Evolutionary conservation across 257 asterid genomes (phyloP).

Genomic region (Verbena officinalis): DNA sequence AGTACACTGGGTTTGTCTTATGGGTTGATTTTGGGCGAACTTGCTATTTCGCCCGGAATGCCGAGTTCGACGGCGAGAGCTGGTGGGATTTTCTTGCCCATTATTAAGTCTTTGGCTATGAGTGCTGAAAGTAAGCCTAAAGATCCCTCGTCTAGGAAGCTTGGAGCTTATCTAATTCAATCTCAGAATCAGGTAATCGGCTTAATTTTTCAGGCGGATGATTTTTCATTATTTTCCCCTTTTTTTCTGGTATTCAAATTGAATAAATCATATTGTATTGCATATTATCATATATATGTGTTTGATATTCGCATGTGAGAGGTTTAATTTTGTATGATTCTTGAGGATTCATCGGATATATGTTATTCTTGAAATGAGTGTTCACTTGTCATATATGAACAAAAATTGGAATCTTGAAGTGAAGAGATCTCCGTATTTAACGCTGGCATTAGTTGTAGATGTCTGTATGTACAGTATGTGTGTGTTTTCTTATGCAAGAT

Average conservation of each 20-base stretch:
- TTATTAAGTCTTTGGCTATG: conserved; percentile 64
- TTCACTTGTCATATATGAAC: no score
- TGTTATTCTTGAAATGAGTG: no score
- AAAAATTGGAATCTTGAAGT: neutral
- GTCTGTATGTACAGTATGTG: no score
- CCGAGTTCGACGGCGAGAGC: conserved; percentile 81
- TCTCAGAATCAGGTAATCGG: conserved; percentile 79
- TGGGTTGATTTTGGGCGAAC: conserved; percentile 70
- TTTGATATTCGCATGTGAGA: neutral
- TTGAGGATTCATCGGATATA: no score
- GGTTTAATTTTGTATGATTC: neutral
- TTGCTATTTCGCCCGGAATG: conserved; percentile 71
- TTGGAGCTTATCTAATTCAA: conserved; percentile 76
- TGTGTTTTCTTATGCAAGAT: no score
- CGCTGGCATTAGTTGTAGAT: neutral
- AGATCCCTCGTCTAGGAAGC: conserved; percentile 54
- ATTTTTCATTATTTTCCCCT: no score
- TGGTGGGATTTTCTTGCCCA: conserved; percentile 83
- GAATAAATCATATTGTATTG: no score
- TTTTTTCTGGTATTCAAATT: no score
- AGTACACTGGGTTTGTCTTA: conserved; percentile 69
- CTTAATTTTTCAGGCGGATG: no score
- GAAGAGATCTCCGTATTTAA: neutral
- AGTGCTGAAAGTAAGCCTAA: conserved; percentile 64
- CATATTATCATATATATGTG: no score